Evolutionary conservation across 2,329 filamentous ascomycete genomes (phyloP), one percentile per base, ranked within the genome.

Genomic region (Leptodontidium sp.): DNA sequence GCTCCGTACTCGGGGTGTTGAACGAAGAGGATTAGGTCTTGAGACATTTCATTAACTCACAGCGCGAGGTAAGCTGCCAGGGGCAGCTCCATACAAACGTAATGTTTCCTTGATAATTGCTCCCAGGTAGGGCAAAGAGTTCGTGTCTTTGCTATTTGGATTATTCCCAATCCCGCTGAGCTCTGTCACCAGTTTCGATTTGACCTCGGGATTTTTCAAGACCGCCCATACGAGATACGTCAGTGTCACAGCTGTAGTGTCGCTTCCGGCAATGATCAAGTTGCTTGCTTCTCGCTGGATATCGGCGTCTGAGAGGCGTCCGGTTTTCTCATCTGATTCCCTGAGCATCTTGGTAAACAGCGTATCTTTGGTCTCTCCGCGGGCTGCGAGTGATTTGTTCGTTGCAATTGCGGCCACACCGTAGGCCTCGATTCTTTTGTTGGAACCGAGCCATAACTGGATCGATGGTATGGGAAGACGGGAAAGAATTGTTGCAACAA

Each of bases 221-320:
- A 67, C 50, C 11, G 58, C 62, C 70, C 68, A 71, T 9, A 70
- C 58, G n/a, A 71, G 55, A 68, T 70, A 71, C 3, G 80, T 78
- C 45, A 83, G 70, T 1, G 80, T 78, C 0, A 77, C 77, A 15
- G 81, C 76, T 0, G 81, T 82, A 11, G 82, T 83, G 68, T 83
- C 82, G 47, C 77, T 80, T 5, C 79, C 79, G 38, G 79, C 79
- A 45, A 80, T 75, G 21, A 81, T 78, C 43, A 81, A 50, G 12
- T 52, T 58, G 17, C 53, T 52, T 7, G 70, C 70, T 65, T 71
- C 67, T 6, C 38, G 35, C n/a, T 35, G 21, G 6, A 70, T 32
- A 2, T 40, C 26, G 11, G 24, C 21, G 35, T 65, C 61, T 0
- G 68, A 43, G 6, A 70, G 67, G 4, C 6, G 15, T 12, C 47